phyloP scores from a whole-genome alignment of 345 rosid species.

The Balakata baccata region DNA sequence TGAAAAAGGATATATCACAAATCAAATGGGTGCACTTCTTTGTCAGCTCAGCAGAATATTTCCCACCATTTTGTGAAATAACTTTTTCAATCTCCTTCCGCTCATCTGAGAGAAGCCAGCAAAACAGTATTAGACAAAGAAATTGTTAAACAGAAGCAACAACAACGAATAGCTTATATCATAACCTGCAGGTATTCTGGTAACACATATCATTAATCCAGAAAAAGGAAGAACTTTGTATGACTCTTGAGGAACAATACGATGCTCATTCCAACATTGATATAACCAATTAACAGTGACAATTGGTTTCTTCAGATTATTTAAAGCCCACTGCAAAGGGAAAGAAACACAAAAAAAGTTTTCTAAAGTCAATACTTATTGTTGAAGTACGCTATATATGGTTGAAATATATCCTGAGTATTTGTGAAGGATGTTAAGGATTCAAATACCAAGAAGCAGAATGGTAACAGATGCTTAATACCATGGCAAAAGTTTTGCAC shows the following conservation, averaged over 20 bases:
- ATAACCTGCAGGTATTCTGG: constrained; percentile 73
- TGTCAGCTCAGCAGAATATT: constrained; percentile 75
- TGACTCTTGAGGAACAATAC: constrained; percentile 85
- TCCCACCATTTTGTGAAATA: constrained; percentile 72
- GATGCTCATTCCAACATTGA: constrained; percentile 93
- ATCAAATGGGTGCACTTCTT: constrained; percentile 87
- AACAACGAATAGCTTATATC: constrained; percentile 13
- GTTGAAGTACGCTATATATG: background rate
- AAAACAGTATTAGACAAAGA: constrained; percentile 26
- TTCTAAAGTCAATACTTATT: background rate
- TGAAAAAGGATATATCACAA: constrained; percentile 77
- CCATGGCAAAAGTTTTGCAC: background rate
- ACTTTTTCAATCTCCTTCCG: constrained; percentile 72
- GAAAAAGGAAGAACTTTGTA: constrained; percentile 83
- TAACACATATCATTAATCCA: constrained; percentile 78
- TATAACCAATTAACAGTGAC: constrained; percentile 75
- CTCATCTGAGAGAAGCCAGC: constrained; percentile 47
- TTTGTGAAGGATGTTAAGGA: background rate
- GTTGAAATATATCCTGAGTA: background rate
- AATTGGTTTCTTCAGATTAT: constrained; percentile 71
- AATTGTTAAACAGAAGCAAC: constrained; percentile 17
- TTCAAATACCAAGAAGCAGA: background rate
- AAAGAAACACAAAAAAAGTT: no score
- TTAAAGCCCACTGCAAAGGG: constrained; percentile 75
- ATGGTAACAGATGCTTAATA: background rate